Percentiles rank a stretch among this genome's conserved stretches.
Conservation (phyloP, 768 basidiomycete species). For the Pholiota conissans region DNA sequence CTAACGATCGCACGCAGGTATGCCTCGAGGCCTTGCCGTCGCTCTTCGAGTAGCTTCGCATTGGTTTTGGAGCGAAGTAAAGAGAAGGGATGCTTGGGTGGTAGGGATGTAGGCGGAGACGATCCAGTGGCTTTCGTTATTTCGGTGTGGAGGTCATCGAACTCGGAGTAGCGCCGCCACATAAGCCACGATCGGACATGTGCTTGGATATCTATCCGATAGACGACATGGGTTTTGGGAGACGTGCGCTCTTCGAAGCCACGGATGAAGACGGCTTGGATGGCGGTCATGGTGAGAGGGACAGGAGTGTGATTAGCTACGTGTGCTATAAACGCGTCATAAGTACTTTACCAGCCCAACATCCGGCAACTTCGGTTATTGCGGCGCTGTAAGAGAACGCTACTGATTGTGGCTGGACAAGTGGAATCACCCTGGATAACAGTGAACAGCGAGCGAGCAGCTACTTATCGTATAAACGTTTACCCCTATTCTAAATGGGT, state of each 20-base stretch:
- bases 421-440: too few species aligned
- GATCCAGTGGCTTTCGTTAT: slow-evolving; percentile 77
- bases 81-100: slow-evolving; percentile 80
- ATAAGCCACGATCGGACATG: slow-evolving; percentile 92
- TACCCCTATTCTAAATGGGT: slow-evolving; percentile 4
- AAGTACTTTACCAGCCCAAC: too few species aligned
- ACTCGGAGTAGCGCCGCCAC: slow-evolving; percentile 94
- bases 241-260: slow-evolving; percentile 64
- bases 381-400: too few species aligned
- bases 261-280: slow-evolving; percentile 74
- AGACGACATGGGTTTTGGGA: slow-evolving; percentile 82
- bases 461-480: too few species aligned
- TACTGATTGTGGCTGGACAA: too few species aligned
- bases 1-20: slow-evolving; percentile 88
- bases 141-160: slow-evolving; percentile 82
- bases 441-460: too few species aligned
- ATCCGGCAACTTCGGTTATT: background rate
- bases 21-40: slow-evolving; percentile 71
- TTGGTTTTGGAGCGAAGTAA: slow-evolving; percentile 61
- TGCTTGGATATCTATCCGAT: slow-evolving; percentile 81
- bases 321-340: background rate
- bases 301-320: background rate
- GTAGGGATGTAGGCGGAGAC: slow-evolving; percentile 78
- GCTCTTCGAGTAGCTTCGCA: slow-evolving; percentile 70
- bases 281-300: slow-evolving; percentile 56